These are phyloP conservation scores for Tagetes erecta DNA, from an alignment of 129 eudicot genomes.

Conservation along the genomic window DNA sequence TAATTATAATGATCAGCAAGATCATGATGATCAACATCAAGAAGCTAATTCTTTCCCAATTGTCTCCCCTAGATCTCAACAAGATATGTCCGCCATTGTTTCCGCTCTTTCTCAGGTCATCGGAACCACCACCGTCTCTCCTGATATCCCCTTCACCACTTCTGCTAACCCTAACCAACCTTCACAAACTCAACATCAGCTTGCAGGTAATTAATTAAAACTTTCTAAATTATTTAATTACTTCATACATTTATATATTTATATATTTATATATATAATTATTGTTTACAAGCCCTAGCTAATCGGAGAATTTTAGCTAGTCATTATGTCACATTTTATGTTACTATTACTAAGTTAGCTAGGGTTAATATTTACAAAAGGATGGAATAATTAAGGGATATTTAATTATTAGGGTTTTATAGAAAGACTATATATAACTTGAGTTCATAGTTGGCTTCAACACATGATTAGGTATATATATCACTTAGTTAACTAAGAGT, in stretches of 20 bases:
- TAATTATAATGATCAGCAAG: neutral
- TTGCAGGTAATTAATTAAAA: slow-evolving; percentile 23
- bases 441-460: slow-evolving; percentile 17
- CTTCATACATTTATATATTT: neutral
- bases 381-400: neutral
- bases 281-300: slow-evolving; percentile 1
- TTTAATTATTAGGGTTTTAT: slow-evolving; percentile 22
- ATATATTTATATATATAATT: neutral
- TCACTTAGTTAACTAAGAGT: neutral
- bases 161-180: slow-evolving; percentile 23
- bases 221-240: neutral
- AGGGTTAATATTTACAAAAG: neutral
- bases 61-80: slow-evolving; percentile 63
- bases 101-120: slow-evolving; percentile 81
- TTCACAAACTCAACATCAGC: slow-evolving; percentile 33
- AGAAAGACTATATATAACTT: neutral
- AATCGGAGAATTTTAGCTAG: neutral
- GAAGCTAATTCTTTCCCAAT: slow-evolving; percentile 25
- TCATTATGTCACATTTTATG: neutral
- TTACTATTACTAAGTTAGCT: neutral
- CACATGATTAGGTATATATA: neutral
- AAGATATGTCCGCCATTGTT: slow-evolving; percentile 78
- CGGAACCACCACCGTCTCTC: slow-evolving; percentile 19
- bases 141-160: neutral
- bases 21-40: neutral